Conservation (phyloP, 2,329 filamentous ascomycete genomes). For the Botryosphaeria agaves region DNA sequence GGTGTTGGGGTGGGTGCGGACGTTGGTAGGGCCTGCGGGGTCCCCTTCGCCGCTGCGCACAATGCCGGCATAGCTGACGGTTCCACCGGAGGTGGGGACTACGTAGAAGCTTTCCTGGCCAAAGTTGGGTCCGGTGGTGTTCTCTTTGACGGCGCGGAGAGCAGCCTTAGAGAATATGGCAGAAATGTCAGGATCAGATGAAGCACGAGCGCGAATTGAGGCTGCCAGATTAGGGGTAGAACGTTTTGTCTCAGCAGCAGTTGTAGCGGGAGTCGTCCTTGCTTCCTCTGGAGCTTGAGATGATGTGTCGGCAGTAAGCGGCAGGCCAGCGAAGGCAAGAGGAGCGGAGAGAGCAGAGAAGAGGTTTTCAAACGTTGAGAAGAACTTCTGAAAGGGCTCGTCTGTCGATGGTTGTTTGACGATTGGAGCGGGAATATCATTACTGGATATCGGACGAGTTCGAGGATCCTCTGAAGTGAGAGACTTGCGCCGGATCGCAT, state of each 20-base stretch:
- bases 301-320: constrained; percentile 31
- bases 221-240: constrained; percentile 11
- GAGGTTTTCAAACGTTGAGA: constrained; percentile 75
- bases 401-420: constrained; percentile 28
- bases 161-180: constrained; percentile 76
- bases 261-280: constrained; percentile 9
- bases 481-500: too few relatives aligned
- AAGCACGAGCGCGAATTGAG: constrained; percentile 12
- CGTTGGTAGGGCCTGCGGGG: constrained; percentile 32
- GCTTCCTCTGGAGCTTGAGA: constrained; percentile 12
- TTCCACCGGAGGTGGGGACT: constrained; percentile 80
- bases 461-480: too few relatives aligned
- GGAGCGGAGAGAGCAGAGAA: constrained; percentile 82
- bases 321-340: constrained; percentile 81
- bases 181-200: constrained; percentile 49
- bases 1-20: constrained; percentile 31
- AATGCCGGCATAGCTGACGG: constrained; percentile 88
- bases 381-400: constrained; percentile 79
- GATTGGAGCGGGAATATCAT: too few relatives aligned
- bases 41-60: too few relatives aligned
- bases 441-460: too few relatives aligned
- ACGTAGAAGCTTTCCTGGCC: constrained; percentile 69
- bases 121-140: constrained; percentile 35
- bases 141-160: constrained; percentile 55
- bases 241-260: neutral